phyloP scores from a whole-genome alignment of 345 rosid species.

The Anacardium occidentale region DNA sequence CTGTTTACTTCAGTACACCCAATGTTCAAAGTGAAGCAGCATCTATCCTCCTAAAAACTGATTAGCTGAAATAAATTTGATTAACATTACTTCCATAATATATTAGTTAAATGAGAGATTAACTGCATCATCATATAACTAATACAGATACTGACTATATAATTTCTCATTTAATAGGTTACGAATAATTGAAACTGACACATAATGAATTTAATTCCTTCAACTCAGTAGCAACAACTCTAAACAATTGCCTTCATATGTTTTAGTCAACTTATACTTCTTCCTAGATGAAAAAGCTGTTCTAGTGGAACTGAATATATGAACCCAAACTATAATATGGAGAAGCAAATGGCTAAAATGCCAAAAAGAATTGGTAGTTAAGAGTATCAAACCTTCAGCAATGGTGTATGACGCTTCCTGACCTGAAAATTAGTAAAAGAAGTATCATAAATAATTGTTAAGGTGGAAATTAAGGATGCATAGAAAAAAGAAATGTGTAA shows the following conservation, averaged over 20 bases:
- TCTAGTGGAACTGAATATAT: not conserved
- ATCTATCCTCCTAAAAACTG: not conserved
- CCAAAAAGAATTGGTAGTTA: not conserved
- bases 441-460: not conserved
- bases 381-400: slow-evolving; percentile 49
- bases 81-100: not conserved
- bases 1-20: not conserved
- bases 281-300: not conserved
- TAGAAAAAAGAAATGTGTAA: not conserved
- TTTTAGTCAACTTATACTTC: not conserved
- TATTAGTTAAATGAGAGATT: too few relatives aligned
- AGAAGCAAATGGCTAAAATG: not conserved
- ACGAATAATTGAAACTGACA: not conserved
- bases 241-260: not conserved
- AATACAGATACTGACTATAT: not conserved
- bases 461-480: not conserved
- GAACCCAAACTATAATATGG: not conserved
- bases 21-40: not conserved
- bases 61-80: not conserved
- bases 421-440: slow-evolving; percentile 48
- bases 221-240: not conserved
- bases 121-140: too few relatives aligned
- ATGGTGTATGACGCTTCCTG: slow-evolving; percentile 64
- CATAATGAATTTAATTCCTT: not conserved
- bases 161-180: not conserved